Percentiles rank a stretch among this genome's conserved stretches.
These are phyloP conservation scores for Chaetomiaceae sp. DNA, from an alignment of 2,329 filamentous ascomycete genomes.

Conservation along the genomic window DNA sequence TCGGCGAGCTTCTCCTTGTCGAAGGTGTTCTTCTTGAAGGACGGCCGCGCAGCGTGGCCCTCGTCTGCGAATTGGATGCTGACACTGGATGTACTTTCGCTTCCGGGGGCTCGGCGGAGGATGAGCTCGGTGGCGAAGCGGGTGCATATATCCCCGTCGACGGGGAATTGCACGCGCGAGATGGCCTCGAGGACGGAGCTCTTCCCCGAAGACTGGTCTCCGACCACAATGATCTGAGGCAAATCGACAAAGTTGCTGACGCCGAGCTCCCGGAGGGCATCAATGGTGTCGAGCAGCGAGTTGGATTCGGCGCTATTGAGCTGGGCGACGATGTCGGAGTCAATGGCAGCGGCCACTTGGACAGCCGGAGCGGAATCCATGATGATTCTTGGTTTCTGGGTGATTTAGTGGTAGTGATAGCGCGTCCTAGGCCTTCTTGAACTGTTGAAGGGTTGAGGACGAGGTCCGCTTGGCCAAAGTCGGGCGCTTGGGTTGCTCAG, in stretches of 20 bases:
- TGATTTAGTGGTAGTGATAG: too few relatives aligned
- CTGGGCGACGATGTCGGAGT: neutral
- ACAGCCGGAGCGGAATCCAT: too few relatives aligned
- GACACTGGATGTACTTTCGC: constrained; percentile 11
- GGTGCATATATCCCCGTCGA: constrained; percentile 18
- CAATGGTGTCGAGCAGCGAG: constrained; percentile 24
- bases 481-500: too few relatives aligned
- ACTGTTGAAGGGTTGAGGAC: too few relatives aligned
- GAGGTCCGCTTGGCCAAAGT: too few relatives aligned
- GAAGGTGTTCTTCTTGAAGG: constrained; percentile 14
- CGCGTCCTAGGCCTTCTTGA: too few relatives aligned
- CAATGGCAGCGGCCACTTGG: too few relatives aligned
- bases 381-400: too few relatives aligned
- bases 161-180: constrained; percentile 18
- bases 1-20: constrained; percentile 26
- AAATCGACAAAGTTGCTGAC: constrained; percentile 36
- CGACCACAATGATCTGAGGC: constrained; percentile 50
- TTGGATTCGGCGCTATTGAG: constrained; percentile 6
- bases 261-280: constrained; percentile 32
- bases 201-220: constrained; percentile 58
- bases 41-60: neutral
- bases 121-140: constrained; percentile 22
- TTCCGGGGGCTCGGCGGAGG: constrained; percentile 12
- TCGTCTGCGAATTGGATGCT: constrained; percentile 10
- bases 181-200: constrained; percentile 32